These are phyloP conservation scores for Incumbomyces lentus DNA, from an alignment of 2,329 filamentous ascomycete species.

Conservation along the genomic window DNA sequence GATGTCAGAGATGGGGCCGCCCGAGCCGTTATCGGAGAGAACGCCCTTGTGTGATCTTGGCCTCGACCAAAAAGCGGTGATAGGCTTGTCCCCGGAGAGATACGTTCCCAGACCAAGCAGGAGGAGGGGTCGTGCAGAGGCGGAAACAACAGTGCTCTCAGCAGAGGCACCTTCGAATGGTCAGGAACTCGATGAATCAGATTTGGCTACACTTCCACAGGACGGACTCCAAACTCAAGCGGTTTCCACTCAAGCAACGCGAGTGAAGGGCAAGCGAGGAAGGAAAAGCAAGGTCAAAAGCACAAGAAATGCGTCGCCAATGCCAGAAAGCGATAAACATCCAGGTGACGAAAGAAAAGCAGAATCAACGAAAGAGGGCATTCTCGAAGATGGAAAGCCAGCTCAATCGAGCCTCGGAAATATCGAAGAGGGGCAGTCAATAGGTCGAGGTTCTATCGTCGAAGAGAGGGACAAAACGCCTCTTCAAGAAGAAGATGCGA, in stretches of 20 bases:
- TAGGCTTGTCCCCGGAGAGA: conserved; percentile 19
- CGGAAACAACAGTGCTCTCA: background rate
- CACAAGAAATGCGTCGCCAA: conserved; percentile 17
- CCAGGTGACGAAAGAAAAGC: conserved; percentile 19
- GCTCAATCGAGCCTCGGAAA: background rate
- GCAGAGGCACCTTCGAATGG: conserved; percentile 7
- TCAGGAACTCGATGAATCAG: background rate
- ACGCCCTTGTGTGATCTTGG: conserved; percentile 15
- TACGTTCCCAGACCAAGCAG: conserved; percentile 21
- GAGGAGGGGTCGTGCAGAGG: conserved; percentile 12
- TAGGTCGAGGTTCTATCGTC: background rate
- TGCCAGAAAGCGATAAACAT: conserved; percentile 14
- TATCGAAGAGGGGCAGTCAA: conserved; percentile 14
- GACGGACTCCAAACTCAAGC: background rate
- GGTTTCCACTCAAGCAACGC: conserved; percentile 2
- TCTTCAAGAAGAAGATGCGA: conserved; percentile 4
- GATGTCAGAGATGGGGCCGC: conserved; percentile 5
- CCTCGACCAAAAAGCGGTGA: conserved; percentile 18
- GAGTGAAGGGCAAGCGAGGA: conserved; percentile 15
- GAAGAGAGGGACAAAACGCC: background rate
- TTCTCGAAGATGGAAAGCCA: too few species aligned
- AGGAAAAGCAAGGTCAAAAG: conserved; percentile 19
- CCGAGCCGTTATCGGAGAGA: conserved; percentile 9
- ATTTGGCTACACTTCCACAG: conserved; percentile 3
- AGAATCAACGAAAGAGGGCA: conserved; percentile 13